phyloP scores from a whole-genome alignment of 441 rosid genomes.

The Gossypium davidsonii region DNA sequence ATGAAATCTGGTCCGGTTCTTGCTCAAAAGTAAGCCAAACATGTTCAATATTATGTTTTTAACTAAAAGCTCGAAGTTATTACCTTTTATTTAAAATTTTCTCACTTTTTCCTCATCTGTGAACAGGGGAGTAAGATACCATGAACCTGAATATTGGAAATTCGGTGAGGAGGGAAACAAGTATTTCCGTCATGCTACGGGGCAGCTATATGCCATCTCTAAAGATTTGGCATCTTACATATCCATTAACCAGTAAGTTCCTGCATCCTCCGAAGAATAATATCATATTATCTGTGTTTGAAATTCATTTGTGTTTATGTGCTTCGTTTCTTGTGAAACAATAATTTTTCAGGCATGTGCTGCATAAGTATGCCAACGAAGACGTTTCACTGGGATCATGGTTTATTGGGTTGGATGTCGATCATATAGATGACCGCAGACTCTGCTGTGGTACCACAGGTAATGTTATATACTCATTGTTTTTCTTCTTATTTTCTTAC shows the following conservation, averaged over 20 bases:
- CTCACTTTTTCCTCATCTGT: background rate
- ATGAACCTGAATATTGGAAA: constrained; percentile 93
- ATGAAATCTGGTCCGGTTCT: constrained; percentile 22
- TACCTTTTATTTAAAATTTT: background rate
- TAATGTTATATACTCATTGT: constrained; percentile 25
- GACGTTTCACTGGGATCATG: constrained; percentile 89
- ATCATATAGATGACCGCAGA: constrained; percentile 84
- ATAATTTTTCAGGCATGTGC: constrained; percentile 47
- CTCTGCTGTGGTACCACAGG: constrained; percentile 92
- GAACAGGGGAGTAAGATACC: constrained; percentile 81
- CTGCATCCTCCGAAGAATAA: background rate
- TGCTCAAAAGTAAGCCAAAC: constrained; percentile 17
- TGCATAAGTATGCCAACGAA: constrained; percentile 77
- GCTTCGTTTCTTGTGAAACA: background rate
- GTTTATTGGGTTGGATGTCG: constrained; percentile 85
- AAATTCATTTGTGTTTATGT: background rate
- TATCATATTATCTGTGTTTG: background rate
- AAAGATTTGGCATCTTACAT: constrained; percentile 77
- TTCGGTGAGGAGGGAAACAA: constrained; percentile 86
- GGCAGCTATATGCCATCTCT: constrained; percentile 84
- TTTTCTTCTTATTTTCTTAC: constrained; percentile 3
- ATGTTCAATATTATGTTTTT: background rate
- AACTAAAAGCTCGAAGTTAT: background rate
- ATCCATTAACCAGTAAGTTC: constrained; percentile 74
- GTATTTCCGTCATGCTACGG: constrained; percentile 93